Evolutionary conservation across 176 grass and related monocot genomes (phyloP), one percentile per base, ranked within the genome.

Genomic region (Paspalum vaginatum): DNA sequence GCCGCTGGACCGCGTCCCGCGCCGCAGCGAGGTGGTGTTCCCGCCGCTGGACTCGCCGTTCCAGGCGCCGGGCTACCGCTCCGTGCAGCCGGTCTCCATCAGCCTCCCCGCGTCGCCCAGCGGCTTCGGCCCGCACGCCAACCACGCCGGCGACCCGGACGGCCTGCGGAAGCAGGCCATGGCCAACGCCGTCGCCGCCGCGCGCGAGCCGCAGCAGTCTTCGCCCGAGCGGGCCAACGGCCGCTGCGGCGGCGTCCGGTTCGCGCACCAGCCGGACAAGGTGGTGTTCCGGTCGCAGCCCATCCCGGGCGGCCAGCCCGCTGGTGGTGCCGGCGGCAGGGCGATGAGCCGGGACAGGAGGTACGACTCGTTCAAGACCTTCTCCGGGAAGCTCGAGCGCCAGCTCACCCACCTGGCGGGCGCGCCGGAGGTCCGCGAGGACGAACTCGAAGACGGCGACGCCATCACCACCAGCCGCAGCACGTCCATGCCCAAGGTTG

Each of bases 361-460:
- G 8, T 97, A 86, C 81, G 91, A 97, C 86, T 68, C 91, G 20
- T 97, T 94, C 86, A 97, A 97, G 86, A 97, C 94, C 40, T 97
- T 85, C 74, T 91, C 88, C 48, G 91, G 94, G 13, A 91, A 89
- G 77, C 87, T 97, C 12, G 91, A 91, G 77, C 85, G 88, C 46
- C 94, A 97, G 88, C 63, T 97, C 60, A 85, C 89, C 1, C 88
- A 83, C 70, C 87, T 97, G 0, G 81, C 89, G 4, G 75, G 87
- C 70, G 87, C 56, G 8, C 61, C 87, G 63, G 81, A 67, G 20
- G 65, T 51, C 8, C 70, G 75, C 11, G 82, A 86, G 25, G 68
- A 74, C 7, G 74, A 40, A 0, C 48, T 55, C 0, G 40, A 24
- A 1, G 14, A 42, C 5, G 49, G 16, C 57, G 74, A 37, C 25